Evolutionary conservation across 2,329 filamentous ascomycete species (phyloP).

Genomic region (Botrytis pseudocinerea): DNA sequence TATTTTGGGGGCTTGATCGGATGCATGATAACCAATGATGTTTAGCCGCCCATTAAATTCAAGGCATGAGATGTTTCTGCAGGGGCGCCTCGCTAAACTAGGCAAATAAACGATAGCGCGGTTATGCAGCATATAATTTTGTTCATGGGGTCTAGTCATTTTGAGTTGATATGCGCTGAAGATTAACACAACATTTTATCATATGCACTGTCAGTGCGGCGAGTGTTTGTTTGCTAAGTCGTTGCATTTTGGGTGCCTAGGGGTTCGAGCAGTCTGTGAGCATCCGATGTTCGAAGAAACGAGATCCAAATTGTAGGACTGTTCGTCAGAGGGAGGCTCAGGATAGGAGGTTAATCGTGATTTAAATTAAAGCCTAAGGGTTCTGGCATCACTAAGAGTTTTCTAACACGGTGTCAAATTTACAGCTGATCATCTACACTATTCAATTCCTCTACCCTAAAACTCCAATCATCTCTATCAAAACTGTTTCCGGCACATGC

Average conservation of each 20-base stretch:
- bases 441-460: not conserved
- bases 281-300: not conserved
- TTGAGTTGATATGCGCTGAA: not conserved
- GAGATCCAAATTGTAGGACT: too few species aligned
- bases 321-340: not conserved
- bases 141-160: not conserved
- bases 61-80: not conserved
- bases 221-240: not conserved
- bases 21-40: not conserved
- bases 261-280: not conserved
- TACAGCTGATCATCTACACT: not conserved
- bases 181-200: not conserved
- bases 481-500: not conserved
- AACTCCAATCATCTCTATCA: not conserved
- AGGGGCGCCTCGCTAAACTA: not conserved
- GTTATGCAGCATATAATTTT: not conserved
- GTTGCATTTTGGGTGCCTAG: not conserved
- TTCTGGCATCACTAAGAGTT: rapidly evolving
- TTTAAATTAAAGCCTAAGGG: not conserved
- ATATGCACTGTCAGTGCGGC: not conserved
- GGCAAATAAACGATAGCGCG: not conserved
- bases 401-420: not conserved
- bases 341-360: rapidly evolving
- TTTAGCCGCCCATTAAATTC: not conserved
- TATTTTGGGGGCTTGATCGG: too few species aligned